A percentile compares a stretch with the other conserved stretches of the same genome.
Conservation (phyloP, 2,329 filamentous ascomycete species). For the Stachybotrys echinatus region DNA sequence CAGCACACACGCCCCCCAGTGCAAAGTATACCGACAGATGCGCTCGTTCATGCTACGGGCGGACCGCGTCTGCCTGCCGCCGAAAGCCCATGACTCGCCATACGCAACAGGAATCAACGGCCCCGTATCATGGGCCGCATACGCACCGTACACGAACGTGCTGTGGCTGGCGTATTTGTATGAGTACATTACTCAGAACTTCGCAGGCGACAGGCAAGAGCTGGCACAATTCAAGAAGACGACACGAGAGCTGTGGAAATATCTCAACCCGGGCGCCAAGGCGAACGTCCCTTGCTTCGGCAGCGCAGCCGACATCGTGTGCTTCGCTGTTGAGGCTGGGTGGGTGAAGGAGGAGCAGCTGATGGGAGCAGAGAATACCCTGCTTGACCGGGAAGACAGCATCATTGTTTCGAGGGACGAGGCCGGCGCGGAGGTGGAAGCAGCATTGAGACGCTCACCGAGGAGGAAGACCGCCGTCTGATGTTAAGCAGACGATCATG, state of each 20-base stretch:
- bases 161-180: conserved; percentile 61
- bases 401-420: conserved; percentile 29
- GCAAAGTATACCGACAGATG: conserved; percentile 58
- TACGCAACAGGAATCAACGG: conserved; percentile 42
- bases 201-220: conserved; percentile 39
- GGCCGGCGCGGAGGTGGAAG: conserved; percentile 11
- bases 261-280: conserved; percentile 47
- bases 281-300: conserved; percentile 44
- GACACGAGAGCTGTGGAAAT: conserved; percentile 48
- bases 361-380: conserved; percentile 27
- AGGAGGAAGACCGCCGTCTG: conserved; percentile 6
- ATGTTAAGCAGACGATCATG: not conserved
- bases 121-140: conserved; percentile 47
- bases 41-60: conserved; percentile 49
- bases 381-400: conserved; percentile 34
- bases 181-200: conserved; percentile 43
- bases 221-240: conserved; percentile 38
- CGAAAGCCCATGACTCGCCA: conserved; percentile 38
- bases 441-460: conserved; percentile 17
- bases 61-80: conserved; percentile 44
- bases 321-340: conserved; percentile 51
- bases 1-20: conserved; percentile 55
- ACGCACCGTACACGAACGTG: conserved; percentile 59
- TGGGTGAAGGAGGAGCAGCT: conserved; percentile 53
- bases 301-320: conserved; percentile 50